Conservation (phyloP, 2,329 filamentous ascomycete species). For the Aspergillus intermedius region DNA sequence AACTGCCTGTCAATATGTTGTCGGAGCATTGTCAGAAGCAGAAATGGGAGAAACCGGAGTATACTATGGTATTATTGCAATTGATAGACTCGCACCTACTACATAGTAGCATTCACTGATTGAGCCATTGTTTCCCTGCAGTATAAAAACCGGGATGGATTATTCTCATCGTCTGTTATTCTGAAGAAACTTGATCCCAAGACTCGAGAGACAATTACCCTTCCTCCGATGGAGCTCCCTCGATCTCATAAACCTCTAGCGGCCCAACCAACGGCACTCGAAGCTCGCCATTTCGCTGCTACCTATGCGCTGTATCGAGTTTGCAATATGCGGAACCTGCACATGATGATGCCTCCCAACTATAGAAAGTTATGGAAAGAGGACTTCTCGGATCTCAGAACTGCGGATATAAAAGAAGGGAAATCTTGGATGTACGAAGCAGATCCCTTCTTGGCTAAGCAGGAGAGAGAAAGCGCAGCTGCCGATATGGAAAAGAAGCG, state of each 20-base stretch:
- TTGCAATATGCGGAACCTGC: conserved; percentile 91
- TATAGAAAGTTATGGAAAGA: conserved; percentile 87
- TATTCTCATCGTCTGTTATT: conserved; percentile 73
- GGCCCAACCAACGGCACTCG: conserved; percentile 69
- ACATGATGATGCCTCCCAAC: conserved; percentile 86
- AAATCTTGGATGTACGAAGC: conserved; percentile 89
- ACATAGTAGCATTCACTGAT: not conserved
- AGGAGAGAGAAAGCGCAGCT: conserved; percentile 73
- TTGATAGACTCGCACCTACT: not conserved
- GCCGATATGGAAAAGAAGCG: conserved; percentile 71
- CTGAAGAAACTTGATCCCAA: conserved; percentile 69
- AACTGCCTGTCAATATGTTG: conserved; percentile 86
- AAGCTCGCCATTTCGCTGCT: conserved; percentile 88
- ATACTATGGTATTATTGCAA: conserved; percentile 59
- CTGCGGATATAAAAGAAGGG: conserved; percentile 68
- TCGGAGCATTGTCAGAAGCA: conserved; percentile 94
- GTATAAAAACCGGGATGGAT: conserved; percentile 62
- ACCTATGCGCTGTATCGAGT: conserved; percentile 87
- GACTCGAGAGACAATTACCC: conserved; percentile 66
- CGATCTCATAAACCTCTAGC: conserved; percentile 69
- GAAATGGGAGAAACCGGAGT: conserved; percentile 91
- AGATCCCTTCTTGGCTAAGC: conserved; percentile 78
- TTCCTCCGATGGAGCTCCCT: conserved; percentile 79
- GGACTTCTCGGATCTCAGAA: conserved; percentile 76
- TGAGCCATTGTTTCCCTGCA: conserved; percentile 15